Conservation (phyloP, 768 basidiomycete species). For the Pleurotus cornucopiae region DNA sequence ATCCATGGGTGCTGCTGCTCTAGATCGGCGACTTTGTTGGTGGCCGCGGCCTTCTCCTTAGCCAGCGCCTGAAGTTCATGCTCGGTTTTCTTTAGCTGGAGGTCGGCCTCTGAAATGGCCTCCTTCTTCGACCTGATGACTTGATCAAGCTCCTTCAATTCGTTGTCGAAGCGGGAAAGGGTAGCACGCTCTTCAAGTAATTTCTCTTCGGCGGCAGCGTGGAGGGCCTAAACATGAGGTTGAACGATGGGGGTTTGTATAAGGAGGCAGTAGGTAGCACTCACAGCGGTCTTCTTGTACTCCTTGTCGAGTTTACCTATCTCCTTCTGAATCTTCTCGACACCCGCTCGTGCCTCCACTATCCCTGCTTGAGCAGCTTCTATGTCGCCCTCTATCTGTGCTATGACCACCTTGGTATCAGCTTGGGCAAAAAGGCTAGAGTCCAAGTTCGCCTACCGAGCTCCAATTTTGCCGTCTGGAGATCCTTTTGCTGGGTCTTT, state of each 20-base stretch:
- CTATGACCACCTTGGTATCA: constrained; percentile 29
- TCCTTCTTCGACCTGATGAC: constrained; percentile 81
- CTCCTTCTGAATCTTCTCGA: constrained; percentile 57
- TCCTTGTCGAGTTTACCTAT: constrained; percentile 54
- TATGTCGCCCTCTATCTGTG: constrained; percentile 80
- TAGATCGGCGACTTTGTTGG: constrained; percentile 51
- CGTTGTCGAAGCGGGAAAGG: constrained; percentile 82
- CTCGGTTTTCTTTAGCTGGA: constrained; percentile 60
- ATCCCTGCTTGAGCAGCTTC: constrained; percentile 40
- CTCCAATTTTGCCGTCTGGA: constrained; percentile 84
- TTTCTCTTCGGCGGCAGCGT: constrained; percentile 63
- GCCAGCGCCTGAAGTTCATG: constrained; percentile 60
- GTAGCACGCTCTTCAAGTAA: constrained; percentile 86
- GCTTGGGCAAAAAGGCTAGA: constrained; percentile 4
- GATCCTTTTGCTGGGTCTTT: constrained; percentile 86
- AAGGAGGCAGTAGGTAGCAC: constrained; percentile 1
- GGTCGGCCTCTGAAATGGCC: constrained; percentile 60
- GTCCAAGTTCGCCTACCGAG: constrained; percentile 51
- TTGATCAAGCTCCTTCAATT: constrained; percentile 78
- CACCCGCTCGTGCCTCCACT: constrained; percentile 37
- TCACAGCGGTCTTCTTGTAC: constrained; percentile 42
- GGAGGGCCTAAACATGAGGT: constrained; percentile 13
- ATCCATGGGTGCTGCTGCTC: constrained; percentile 91
- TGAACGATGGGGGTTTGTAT: background rate
- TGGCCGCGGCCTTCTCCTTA: constrained; percentile 61